Base-by-base conservation (phyloP, 2,329 filamentous ascomycete species). In the Biscogniauxia sp. region DNA sequence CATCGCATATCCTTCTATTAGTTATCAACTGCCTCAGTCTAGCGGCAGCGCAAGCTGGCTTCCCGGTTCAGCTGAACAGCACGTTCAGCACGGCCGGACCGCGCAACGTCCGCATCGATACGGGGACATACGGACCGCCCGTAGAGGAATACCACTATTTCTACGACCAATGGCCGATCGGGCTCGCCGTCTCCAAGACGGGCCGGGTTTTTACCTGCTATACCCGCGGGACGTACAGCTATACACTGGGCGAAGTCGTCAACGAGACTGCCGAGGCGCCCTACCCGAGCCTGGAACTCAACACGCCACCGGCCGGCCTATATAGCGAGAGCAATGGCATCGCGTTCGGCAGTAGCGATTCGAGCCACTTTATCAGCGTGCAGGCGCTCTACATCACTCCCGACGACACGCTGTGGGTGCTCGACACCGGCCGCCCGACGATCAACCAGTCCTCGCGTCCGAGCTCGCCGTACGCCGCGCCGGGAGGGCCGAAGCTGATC, bases 121-220 rank as follows among this genome's bases (percentile, higher is more conserved):
- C 77, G 57, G 79, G 79, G n/a, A 78, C 76, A 2, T 80, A 79
- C 53, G 79, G 80, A 2, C 79, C 79, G 0, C 64, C 71, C 1
- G 69, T 82, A 3, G 80, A 82, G 63, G 79, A 82, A 63, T 76
- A 77, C 45, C 78, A 82, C 64, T 82, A 80, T 66, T 82, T 75
- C 66, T 79, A 79, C 59, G 75, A 77, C 26, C 76, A 79, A 65
- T 80, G 76, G 78, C 78, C 78, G 1, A 79, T 79, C 20, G 78
- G 78, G 5, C 74, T 81, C 7, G 76, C 78, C 17, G 73, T 78
- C 1, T 78, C 77, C 1, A 77, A 72, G 15, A 72, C 70, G 25
- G 77, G 77, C n/a, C 71, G 78, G 9, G 69, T 80, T 45, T 80
- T 81, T 62, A 72, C 76, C 17, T 78, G 74, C 52, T 81, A 80